Base-by-base conservation (phyloP, 225 moss, liverwort and hornwort species). In the Thuidium tamariscinum region DNA sequence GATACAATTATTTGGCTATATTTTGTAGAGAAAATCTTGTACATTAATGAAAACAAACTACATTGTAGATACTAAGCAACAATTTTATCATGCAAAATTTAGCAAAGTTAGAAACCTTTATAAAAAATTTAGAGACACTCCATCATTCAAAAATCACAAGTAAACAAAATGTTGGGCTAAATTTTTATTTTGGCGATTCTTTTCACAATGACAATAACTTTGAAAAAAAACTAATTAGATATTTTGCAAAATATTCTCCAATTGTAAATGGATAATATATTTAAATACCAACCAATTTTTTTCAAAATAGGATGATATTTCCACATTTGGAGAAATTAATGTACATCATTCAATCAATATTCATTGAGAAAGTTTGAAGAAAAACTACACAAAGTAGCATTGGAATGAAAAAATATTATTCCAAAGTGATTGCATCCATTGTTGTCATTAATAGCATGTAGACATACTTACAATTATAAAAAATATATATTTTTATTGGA, bases 391-490 rank as follows among this genome's bases (percentile, higher is more conserved):
- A 27, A 16, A 27, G 27, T 27, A 44, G 1, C 2, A 44, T 42
- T 71, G 2, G 10, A 42, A 27, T 16, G 16, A 42, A 27, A 2
- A 27, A 44, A 27, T 3, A 22, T 4, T 71, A 27, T 1, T 71
- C 5, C 10, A 2, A 44, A 2, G 9, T 70, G 5, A 70, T 0
- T 70, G 9, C 10, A 71, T 0, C 0, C 0, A 44, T 5, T 9
- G 4, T 16, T 0, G 1, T 42, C 3, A 70, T 9, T 70, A 27
- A 70, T 44, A 71, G 16, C 27, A 71, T 16, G 0, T 42, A 0
- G 0, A 2, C 0, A 5, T 44, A 2, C 2, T 27, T 27, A 5
- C 2, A 5, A 16, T 27, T 8, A 27, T 70, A 0, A 9, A 41
- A 69, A 25, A 39, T 8, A 2, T 8, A 14, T 2, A 25, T 14